Conservation (phyloP, 495 filamentous ascomycete genomes). For the Hypoxylon fuscum region DNA sequence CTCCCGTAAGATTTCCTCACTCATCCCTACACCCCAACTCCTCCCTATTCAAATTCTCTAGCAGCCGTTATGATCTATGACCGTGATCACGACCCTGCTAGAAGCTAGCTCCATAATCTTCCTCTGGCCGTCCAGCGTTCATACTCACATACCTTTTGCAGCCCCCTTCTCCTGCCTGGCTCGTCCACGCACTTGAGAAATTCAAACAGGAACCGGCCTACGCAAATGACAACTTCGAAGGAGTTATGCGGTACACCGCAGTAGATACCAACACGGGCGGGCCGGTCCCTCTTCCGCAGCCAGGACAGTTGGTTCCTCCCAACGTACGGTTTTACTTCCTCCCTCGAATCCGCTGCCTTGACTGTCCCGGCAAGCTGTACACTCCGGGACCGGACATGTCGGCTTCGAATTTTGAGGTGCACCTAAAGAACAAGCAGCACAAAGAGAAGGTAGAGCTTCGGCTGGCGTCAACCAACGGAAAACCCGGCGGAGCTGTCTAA, state of each 20-base stretch:
- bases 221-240: conserved; percentile 83
- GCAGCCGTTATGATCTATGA: conserved; percentile 45
- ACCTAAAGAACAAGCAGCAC: conserved; percentile 83
- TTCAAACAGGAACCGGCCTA: conserved; percentile 65
- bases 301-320: conserved; percentile 56
- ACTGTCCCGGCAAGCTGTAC: conserved; percentile 94
- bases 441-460: conserved; percentile 69
- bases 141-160: conserved; percentile 51
- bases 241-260: conserved; percentile 83
- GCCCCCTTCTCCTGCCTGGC: conserved; percentile 85
- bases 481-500: conserved; percentile 7
- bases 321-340: conserved; percentile 76
- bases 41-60: conserved; percentile 38
- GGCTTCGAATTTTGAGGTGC: conserved; percentile 88
- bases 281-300: conserved; percentile 57
- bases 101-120: conserved; percentile 17
- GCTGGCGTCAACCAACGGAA: conserved; percentile 23
- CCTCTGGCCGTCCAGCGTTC: conserved; percentile 23
- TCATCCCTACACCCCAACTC: conserved; percentile 28
- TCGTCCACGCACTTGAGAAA: conserved; percentile 68
- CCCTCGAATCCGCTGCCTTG: conserved; percentile 86
- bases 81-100: conserved; percentile 30
- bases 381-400: conserved; percentile 84
- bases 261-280: conserved; percentile 72
- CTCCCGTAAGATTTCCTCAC: conserved; percentile 62